These are phyloP conservation scores for Stemphylium vesicarium DNA, from an alignment of 2,329 filamentous ascomycete genomes.

Conservation along the genomic window DNA sequence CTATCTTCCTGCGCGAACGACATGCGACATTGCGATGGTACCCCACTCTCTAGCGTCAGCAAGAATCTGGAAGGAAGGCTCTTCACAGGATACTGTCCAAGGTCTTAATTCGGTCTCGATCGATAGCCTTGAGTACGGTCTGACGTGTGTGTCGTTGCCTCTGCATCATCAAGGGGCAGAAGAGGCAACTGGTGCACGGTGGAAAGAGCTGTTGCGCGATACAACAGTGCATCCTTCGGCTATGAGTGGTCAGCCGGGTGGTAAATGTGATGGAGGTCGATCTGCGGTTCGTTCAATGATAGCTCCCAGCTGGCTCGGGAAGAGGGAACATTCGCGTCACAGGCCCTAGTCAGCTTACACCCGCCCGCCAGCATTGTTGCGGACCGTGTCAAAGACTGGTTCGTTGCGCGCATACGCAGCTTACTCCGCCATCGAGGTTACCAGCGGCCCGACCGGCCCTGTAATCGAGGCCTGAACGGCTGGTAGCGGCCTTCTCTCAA, in stretches of 20 bases:
- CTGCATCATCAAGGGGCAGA: background rate
- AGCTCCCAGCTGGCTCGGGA: slow-evolving; percentile 5
- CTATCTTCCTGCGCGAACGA: background rate
- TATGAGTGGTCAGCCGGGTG: slow-evolving; percentile 4
- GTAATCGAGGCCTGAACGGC: background rate
- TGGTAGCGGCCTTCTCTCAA: background rate
- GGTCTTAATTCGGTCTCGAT: background rate
- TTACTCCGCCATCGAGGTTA: background rate
- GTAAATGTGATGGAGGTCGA: background rate
- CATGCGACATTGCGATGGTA: background rate
- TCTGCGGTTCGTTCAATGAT: slow-evolving; percentile 2
- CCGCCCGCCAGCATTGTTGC: slow-evolving; percentile 8
- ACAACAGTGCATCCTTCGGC: background rate
- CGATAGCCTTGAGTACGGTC: slow-evolving; percentile 1
- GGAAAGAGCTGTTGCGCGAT: background rate
- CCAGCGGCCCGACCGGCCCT: slow-evolving; percentile 10
- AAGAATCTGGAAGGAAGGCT: background rate
- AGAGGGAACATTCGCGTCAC: slow-evolving; percentile 4
- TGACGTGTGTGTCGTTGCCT: slow-evolving; percentile 6
- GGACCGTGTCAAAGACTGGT: slow-evolving; percentile 9
- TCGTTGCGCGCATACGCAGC: slow-evolving; percentile 2
- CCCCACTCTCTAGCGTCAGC: background rate
- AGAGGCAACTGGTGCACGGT: background rate
- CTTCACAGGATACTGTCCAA: background rate
- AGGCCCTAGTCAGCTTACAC: slow-evolving; percentile 20